phyloP scores from a whole-genome alignment of 495 filamentous ascomycete genomes.

The Neurospora cerealis region DNA sequence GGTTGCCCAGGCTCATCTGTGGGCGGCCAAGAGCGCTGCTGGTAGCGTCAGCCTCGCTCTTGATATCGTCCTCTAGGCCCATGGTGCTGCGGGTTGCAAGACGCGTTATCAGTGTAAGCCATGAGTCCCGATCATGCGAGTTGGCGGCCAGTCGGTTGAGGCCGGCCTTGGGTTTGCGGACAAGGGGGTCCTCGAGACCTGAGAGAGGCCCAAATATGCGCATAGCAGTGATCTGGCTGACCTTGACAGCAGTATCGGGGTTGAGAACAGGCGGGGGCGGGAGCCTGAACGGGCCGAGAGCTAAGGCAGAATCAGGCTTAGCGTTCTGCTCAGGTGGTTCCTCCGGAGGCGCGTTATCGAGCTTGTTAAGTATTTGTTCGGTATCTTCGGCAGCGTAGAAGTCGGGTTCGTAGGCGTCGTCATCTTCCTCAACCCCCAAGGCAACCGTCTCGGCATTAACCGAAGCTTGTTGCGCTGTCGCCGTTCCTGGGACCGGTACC shows the following conservation, averaged over 20 bases:
- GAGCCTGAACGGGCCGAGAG: conserved; percentile 58
- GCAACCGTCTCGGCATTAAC: conserved; percentile 39
- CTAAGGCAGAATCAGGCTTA: conserved; percentile 32
- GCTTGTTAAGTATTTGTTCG: conserved; percentile 61
- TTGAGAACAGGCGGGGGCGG: conserved; percentile 67
- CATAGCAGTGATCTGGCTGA: conserved; percentile 57
- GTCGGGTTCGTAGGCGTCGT: conserved; percentile 86
- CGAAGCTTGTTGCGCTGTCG: conserved; percentile 25
- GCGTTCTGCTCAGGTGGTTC: conserved; percentile 18
- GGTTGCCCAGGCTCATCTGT: conserved; percentile 43
- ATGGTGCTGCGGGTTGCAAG: conserved; percentile 72
- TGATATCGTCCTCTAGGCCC: conserved; percentile 50
- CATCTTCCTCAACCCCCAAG: conserved; percentile 52
- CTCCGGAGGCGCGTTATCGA: conserved; percentile 54
- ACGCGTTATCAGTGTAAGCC: conserved; percentile 78
- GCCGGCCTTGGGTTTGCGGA: conserved; percentile 52
- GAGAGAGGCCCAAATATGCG: conserved; percentile 71
- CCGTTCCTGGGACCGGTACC: neutral
- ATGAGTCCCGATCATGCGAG: conserved; percentile 78
- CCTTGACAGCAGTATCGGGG: conserved; percentile 53
- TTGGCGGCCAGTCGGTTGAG: conserved; percentile 79
- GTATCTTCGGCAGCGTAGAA: conserved; percentile 61
- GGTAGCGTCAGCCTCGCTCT: conserved; percentile 34
- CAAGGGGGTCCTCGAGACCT: conserved; percentile 45
- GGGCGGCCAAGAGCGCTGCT: conserved; percentile 4